Evolutionary conservation across 2,329 filamentous ascomycete species (phyloP), one percentile per base, ranked within the genome.

Genomic region (Colletotrichum spaethianum): DNA sequence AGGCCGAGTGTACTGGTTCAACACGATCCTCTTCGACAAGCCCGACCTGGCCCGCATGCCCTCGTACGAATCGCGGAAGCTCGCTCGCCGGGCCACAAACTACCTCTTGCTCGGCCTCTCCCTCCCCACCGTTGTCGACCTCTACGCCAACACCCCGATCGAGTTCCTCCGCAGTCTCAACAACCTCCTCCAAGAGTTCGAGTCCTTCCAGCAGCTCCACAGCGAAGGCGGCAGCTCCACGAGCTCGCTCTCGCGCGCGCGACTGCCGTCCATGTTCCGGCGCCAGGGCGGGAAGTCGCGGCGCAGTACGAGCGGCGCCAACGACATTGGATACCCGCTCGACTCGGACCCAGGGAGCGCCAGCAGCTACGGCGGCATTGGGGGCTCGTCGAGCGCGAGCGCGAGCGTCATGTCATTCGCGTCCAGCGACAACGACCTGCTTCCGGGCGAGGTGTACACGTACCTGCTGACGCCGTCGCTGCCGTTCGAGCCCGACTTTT

Each of bases 1-100:
- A 83, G 95, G 96, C 73, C 92, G 94, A 70, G 92, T 98, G 52
- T 98, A 97, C 85, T 98, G 96, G 95, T 98, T 98, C 87, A 98
- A 98, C 83, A 98, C 96, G 0, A 90, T 98, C 73, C 93, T 97
- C 79, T 98, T 98, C 83, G 94, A 95, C 75, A 93, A 94, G 78
- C 82, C 90, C 38, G 94, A 98, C 81, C 88, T 98, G 42, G 86
- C 89, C 63, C 92, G 92, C 78, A 92, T 98, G 85, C 92, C 96
- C 56, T 97, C 94, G 79, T 96, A 97, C 79, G 93, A 97, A 71
- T 86, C 91, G 4, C 91, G 93, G 75, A 96, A 96, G 79, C 90
- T 98, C 60, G 92, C 94, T 73, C 93, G 95, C 70, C 94, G 96
- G 76, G 96, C 96, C 44, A 97, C 95, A 63, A 98, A 98, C 81